Evolutionary conservation across 2,329 filamentous ascomycete species (phyloP).

Genomic region (Bipolaris oryzae): DNA sequence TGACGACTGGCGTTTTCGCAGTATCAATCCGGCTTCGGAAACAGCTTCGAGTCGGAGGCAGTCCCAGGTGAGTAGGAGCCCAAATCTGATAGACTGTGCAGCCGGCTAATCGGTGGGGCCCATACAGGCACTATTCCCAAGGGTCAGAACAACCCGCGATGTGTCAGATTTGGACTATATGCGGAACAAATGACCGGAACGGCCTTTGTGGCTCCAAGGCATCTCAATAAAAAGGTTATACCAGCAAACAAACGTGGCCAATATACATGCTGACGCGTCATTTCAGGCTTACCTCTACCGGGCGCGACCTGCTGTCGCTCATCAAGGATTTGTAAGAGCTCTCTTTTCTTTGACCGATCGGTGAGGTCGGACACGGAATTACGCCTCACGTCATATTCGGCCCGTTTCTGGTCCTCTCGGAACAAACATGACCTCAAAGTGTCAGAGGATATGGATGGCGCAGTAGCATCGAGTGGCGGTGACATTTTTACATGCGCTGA

Average conservation of each 20-base stretch:
- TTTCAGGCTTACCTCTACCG: constrained; percentile 41
- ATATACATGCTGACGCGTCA: constrained; percentile 10
- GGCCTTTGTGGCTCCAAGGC: constrained; percentile 45
- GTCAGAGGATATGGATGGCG: not conserved
- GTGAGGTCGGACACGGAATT: not conserved
- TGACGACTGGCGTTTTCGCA: constrained; percentile 26
- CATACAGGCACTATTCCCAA: constrained; percentile 51
- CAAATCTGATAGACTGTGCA: constrained; percentile 1
- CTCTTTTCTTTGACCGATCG: constrained; percentile 1
- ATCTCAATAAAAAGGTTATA: constrained; percentile 43
- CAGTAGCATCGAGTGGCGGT: not conserved
- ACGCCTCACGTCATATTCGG: constrained; percentile 5
- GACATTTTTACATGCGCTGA: constrained; percentile 29
- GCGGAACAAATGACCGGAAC: constrained; percentile 48
- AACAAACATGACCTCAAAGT: not conserved
- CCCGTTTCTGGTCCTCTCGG: not conserved
- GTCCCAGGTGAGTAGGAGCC: constrained; percentile 44
- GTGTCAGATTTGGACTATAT: constrained; percentile 46
- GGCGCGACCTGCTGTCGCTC: constrained; percentile 46
- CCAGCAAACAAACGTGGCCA: not conserved
- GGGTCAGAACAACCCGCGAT: constrained; percentile 53
- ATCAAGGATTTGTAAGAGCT: constrained; percentile 46
- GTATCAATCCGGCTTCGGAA: constrained; percentile 65
- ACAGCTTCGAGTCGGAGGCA: constrained; percentile 56
- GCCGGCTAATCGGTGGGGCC: constrained; percentile 19